Conservation (phyloP, 2,329 filamentous ascomycete species). For the Paecilomyces sp. region DNA sequence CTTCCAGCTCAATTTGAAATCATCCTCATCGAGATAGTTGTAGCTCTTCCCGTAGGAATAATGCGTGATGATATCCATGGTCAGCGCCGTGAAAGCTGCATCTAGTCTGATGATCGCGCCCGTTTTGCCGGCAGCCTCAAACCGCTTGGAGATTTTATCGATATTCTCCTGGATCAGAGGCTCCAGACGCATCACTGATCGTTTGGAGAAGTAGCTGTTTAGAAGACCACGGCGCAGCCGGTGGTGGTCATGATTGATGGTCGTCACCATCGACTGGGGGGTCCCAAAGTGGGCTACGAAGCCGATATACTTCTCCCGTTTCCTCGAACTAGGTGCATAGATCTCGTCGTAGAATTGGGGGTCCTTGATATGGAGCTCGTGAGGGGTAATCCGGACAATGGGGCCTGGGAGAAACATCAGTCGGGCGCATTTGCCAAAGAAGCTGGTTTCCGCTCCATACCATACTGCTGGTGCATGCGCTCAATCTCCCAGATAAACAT, state of each 20-base stretch:
- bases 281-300: conserved; percentile 9
- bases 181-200: conserved; percentile 29
- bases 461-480: conserved; percentile 25
- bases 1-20: conserved; percentile 18
- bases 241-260: conserved; percentile 14
- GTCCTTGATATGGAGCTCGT: conserved; percentile 28
- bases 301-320: conserved; percentile 19
- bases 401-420: conserved; percentile 14
- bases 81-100: conserved; percentile 20
- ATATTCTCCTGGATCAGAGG: conserved; percentile 30
- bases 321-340: conserved; percentile 18
- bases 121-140: conserved; percentile 11
- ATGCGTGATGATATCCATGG: conserved; percentile 30
- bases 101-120: conserved; percentile 14
- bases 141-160: conserved; percentile 18
- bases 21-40: conserved; percentile 21
- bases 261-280: conserved; percentile 10
- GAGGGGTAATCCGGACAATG: conserved; percentile 26
- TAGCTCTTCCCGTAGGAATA: conserved; percentile 31
- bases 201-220: conserved; percentile 21
- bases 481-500: conserved; percentile 25
- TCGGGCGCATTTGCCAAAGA: not conserved
- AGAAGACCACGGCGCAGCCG: conserved; percentile 14
- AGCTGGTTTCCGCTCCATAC: conserved; percentile 6
- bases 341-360: conserved; percentile 25